These are phyloP conservation scores for Coniochaeta sp. DNA, from an alignment of 2,329 filamentous ascomycete species.

Conservation along the genomic window DNA sequence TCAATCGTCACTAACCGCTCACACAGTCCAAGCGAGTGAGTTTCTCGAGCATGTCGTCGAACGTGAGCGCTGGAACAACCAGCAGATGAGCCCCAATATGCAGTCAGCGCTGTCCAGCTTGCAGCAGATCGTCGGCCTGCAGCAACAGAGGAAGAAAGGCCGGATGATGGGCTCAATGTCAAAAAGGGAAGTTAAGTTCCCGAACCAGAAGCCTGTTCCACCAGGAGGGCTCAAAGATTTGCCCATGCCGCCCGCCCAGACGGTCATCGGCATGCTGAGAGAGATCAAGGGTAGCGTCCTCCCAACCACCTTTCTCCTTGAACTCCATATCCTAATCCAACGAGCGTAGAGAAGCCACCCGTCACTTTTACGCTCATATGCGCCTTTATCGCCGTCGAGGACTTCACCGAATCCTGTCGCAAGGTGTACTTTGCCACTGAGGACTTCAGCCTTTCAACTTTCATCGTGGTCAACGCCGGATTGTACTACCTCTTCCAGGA, in stretches of 20 bases:
- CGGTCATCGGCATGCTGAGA: constrained; percentile 41
- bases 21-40: not conserved
- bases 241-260: constrained; percentile 44
- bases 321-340: not conserved
- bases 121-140: constrained; percentile 43
- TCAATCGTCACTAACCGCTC: not conserved
- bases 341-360: constrained; percentile 30
- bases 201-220: constrained; percentile 35
- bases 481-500: constrained; percentile 44
- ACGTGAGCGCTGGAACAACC: constrained; percentile 35
- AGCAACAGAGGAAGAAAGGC: constrained; percentile 27
- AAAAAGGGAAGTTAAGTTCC: constrained; percentile 35
- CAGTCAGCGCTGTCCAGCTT: constrained; percentile 42
- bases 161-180: constrained; percentile 9
- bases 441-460: constrained; percentile 39
- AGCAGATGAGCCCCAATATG: constrained; percentile 41
- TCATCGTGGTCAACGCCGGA: constrained; percentile 41
- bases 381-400: constrained; percentile 38
- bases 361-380: constrained; percentile 43
- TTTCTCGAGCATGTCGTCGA: constrained; percentile 37
- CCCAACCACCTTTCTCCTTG: not conserved
- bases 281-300: constrained; percentile 33
- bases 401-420: constrained; percentile 42
- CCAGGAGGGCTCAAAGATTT: constrained; percentile 40
- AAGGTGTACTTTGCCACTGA: constrained; percentile 44